Evolutionary conservation across 768 basidiomycete genomes (phyloP), one percentile per base, ranked within the genome.

Genomic region (Porphyrellus cyaneotinctus): DNA sequence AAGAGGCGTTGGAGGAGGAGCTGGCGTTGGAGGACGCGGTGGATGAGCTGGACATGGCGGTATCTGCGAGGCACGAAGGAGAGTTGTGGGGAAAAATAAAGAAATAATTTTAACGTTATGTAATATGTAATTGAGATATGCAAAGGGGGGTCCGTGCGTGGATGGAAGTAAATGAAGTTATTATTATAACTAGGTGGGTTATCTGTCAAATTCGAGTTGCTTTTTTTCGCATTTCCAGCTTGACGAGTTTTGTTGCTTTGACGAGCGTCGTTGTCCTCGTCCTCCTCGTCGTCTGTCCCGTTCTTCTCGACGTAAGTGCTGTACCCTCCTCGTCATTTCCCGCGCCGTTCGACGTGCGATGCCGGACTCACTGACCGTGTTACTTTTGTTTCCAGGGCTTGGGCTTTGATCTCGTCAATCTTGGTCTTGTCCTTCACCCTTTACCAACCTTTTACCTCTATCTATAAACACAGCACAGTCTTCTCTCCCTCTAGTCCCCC

Each of bases 21-120:
- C 56, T 82, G 43, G 47, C 62, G 20, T 76, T 76, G 9, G 82
- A 83, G 28, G 70, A 63, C 7, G 58, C 61, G 20, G 58, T 77
- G 41, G 77, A 83, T 31, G 47, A 60, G 24, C 33, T 39, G 47
- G 80, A 83, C 53, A 43, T 51, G 30, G 53, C 52, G 26, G 32
- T 56, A 14, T 75, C 71, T 22, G 59, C 52, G 30, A 53, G 48
- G 20, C 71, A 75, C 47, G 79, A 84, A 64, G 56, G 60, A 15
- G 32, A 51, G n/a, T 64, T 81, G 23, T 82, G 78, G 80, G 60
- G 28, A 0, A 36, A 7, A 12, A 13, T 23, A 26, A 28, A 11
- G 15, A 23, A 44, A 44, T 46, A 47, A 53, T 43, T 53, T 49
- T 54, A 53, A 62, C 44, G 51, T 56, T 49, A 46, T 36, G 20